These are phyloP conservation scores for Phialemonium atrogriseum DNA, from an alignment of 2,329 filamentous ascomycete genomes.

Conservation along the genomic window DNA sequence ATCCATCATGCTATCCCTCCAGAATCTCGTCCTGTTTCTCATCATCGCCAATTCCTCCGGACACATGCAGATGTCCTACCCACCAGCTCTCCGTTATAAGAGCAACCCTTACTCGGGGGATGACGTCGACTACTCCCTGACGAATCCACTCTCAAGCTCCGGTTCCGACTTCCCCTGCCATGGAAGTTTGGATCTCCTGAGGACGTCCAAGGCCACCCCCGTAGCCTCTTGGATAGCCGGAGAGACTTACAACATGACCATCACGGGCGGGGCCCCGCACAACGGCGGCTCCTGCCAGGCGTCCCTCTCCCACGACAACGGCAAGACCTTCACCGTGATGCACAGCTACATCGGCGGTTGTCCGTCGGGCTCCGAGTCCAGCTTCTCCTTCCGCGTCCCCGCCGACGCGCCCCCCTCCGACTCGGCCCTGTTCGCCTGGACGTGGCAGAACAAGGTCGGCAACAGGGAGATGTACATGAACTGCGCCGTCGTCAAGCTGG, in stretches of 20 bases:
- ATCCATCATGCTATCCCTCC: no score
- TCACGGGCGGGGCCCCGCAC: constrained; percentile 56
- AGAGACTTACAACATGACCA: constrained; percentile 51
- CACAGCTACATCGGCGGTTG: constrained; percentile 49
- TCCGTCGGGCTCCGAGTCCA: constrained; percentile 33
- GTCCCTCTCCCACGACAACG: constrained; percentile 65
- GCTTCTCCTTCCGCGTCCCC: constrained; percentile 60
- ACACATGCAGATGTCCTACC: constrained; percentile 48
- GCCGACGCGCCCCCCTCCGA: constrained; percentile 43
- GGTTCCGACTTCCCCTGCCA: constrained; percentile 72
- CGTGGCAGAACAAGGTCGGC: constrained; percentile 67
- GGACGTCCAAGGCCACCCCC: constrained; percentile 38
- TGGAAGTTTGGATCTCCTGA: constrained; percentile 44
- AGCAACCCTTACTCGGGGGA: constrained; percentile 33
- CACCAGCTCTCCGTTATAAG: constrained; percentile 44
- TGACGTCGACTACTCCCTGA: constrained; percentile 64
- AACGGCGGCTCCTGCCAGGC: constrained; percentile 70
- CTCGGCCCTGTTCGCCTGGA: constrained; percentile 65
- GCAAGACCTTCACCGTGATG: constrained; percentile 60
- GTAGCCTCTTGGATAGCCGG: constrained; percentile 57
- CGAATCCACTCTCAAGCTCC: constrained; percentile 51
- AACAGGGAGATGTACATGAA: constrained; percentile 87
- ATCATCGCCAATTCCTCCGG: constrained; percentile 26
- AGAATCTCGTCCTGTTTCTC: background rate
- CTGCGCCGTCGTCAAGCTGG: constrained; percentile 63